A percentile compares a stretch with the other conserved stretches of the same genome.
Conservation (phyloP, 1,284 basidiomycete genomes). For the Cutaneotrichosporon curvatum region DNA sequence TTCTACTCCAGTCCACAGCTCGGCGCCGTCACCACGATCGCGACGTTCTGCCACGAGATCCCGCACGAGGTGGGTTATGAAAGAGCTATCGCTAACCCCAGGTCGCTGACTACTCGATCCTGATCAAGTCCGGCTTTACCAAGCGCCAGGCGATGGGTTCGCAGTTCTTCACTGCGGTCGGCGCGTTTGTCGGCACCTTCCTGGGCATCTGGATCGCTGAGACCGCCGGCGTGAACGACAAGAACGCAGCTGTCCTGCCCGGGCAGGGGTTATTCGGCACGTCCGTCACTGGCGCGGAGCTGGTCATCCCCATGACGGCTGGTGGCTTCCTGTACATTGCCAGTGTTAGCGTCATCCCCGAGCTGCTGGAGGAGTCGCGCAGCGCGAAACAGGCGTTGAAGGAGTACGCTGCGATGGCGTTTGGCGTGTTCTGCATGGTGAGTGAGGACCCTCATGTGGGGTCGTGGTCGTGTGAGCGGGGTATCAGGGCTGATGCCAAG, state of each 20-base stretch:
- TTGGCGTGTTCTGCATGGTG: slow-evolving; percentile 82
- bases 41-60: slow-evolving; percentile 86
- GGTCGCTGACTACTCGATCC: slow-evolving; percentile 84
- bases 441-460: slow-evolving; percentile 10
- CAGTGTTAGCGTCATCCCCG: slow-evolving; percentile 79
- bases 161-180: slow-evolving; percentile 79
- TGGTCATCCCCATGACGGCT: slow-evolving; percentile 78
- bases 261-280: slow-evolving; percentile 73
- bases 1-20: slow-evolving; percentile 84
- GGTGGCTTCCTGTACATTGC: slow-evolving; percentile 90
- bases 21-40: slow-evolving; percentile 80
- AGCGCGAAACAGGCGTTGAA: slow-evolving; percentile 75
- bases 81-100: slow-evolving; percentile 6
- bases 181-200: slow-evolving; percentile 82
- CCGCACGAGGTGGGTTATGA: slow-evolving; percentile 58
- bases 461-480: background rate
- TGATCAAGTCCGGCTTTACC: slow-evolving; percentile 79
- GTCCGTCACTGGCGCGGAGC: slow-evolving; percentile 63
- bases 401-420: slow-evolving; percentile 82
- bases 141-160: slow-evolving; percentile 84
- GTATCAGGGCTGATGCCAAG: too few species aligned
- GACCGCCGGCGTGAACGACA: slow-evolving; percentile 44
- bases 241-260: slow-evolving; percentile 12
- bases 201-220: slow-evolving; percentile 74
- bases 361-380: slow-evolving; percentile 74